Conservation (phyloP, 169 alveolate genomes). For the Plasmodium berghei region DNA sequence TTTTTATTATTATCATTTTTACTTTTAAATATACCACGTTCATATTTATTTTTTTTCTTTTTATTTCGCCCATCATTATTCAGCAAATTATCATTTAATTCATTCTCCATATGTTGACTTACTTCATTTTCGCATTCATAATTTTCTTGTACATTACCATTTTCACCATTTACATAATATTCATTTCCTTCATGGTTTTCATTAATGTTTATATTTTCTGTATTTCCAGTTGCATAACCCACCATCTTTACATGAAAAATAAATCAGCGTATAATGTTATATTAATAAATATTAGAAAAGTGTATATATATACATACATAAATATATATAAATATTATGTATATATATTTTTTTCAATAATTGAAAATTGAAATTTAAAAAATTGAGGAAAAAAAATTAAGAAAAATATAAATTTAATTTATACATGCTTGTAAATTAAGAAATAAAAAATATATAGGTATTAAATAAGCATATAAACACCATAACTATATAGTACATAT, state of each 20-base stretch:
- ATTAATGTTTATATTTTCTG: background rate
- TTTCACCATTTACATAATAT: background rate
- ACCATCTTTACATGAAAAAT: background rate
- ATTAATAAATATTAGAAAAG: too few relatives aligned
- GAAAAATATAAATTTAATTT: too few relatives aligned
- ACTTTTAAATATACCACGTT: background rate
- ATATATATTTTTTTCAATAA: too few relatives aligned
- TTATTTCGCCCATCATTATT: background rate
- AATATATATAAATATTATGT: too few relatives aligned
- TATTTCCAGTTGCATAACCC: background rate
- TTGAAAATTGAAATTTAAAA: too few relatives aligned
- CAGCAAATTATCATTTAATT: conserved; percentile 16
- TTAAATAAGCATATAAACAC: too few relatives aligned
- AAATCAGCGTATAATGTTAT: too few relatives aligned
- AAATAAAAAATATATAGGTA: too few relatives aligned
- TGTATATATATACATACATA: too few relatives aligned
- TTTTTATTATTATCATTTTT: conserved; percentile 3
- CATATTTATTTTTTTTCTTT: conserved; percentile 48
- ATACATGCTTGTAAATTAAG: too few relatives aligned
- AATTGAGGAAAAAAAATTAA: too few relatives aligned
- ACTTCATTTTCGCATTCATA: background rate
- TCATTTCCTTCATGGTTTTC: background rate
- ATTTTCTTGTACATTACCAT: background rate
- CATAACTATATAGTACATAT: too few relatives aligned
- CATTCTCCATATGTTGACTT: background rate